phyloP scores from a whole-genome alignment of 2,329 filamentous ascomycete genomes.

The Apiospora pterosperma region DNA sequence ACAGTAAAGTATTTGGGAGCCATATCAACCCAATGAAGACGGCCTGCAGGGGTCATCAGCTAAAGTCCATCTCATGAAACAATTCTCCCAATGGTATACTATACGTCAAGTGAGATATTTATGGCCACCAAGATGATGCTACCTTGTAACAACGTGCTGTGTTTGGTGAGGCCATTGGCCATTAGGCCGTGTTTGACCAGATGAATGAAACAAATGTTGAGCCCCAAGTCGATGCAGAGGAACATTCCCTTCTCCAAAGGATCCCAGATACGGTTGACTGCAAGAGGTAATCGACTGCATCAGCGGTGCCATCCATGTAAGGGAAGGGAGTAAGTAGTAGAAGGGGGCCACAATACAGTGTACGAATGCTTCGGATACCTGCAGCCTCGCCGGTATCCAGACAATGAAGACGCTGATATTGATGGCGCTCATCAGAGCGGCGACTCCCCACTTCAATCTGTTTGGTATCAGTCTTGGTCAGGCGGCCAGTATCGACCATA shows the following conservation, averaged over 20 bases:
- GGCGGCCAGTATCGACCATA: neutral
- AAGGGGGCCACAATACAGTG: slow-evolving; percentile 6
- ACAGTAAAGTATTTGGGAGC: slow-evolving; percentile 35
- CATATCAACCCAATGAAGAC: slow-evolving; percentile 34
- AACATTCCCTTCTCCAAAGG: slow-evolving; percentile 41
- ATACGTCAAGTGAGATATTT: slow-evolving; percentile 35
- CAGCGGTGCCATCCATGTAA: neutral
- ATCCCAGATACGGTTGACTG: slow-evolving; percentile 40
- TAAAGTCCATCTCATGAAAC: neutral
- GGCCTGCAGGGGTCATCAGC: neutral
- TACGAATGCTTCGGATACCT: slow-evolving; percentile 29
- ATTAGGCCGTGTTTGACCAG: slow-evolving; percentile 35
- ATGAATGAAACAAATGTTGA: slow-evolving; percentile 40
- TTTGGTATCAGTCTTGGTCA: slow-evolving; percentile 16
- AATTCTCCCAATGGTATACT: too few relatives aligned
- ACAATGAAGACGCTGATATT: slow-evolving; percentile 42
- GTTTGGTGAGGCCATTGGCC: slow-evolving; percentile 38
- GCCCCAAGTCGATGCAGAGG: slow-evolving; percentile 34
- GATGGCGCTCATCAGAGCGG: slow-evolving; percentile 34
- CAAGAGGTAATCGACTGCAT: neutral
- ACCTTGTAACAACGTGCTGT: slow-evolving; percentile 36
- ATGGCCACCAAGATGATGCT: slow-evolving; percentile 37
- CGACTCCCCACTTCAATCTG: slow-evolving; percentile 36
- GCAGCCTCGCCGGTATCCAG: slow-evolving; percentile 41
- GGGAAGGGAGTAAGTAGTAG: neutral